Conservation (phyloP, 164 flowering plant species). For the grape (Vitis vinifera) region DNA sequence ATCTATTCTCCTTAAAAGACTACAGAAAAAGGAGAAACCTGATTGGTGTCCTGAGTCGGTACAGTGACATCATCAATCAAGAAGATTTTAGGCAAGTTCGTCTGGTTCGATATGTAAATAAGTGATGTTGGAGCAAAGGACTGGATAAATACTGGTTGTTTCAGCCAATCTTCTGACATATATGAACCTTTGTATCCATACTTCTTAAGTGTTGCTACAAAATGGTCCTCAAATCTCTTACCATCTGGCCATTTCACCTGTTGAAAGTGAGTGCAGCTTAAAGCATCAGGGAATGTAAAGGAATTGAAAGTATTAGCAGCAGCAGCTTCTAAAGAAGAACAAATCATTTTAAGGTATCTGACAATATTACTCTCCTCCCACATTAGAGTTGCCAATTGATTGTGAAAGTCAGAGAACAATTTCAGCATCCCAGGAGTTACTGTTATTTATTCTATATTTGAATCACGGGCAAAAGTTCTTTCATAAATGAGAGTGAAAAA, state of each 20-base stretch:
- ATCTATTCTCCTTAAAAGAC: too few relatives aligned
- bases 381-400: too few relatives aligned
- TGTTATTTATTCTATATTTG: too few relatives aligned
- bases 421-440: too few relatives aligned
- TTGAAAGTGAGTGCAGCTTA: slow-evolving; percentile 6
- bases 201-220: slow-evolving; percentile 79
- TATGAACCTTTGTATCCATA: slow-evolving; percentile 90
- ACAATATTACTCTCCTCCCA: not conserved
- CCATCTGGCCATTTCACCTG: slow-evolving; percentile 95
- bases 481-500: not conserved
- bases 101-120: slow-evolving; percentile 63
- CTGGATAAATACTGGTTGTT: slow-evolving; percentile 89
- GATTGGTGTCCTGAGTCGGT: slow-evolving; percentile 88
- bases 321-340: not conserved
- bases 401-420: too few relatives aligned
- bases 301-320: not conserved
- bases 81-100: slow-evolving; percentile 82
- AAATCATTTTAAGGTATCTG: not conserved
- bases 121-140: slow-evolving; percentile 97
- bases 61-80: slow-evolving; percentile 72
- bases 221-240: slow-evolving; percentile 84
- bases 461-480: not conserved
- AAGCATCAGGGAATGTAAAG: not conserved
- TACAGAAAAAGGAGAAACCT: slow-evolving; percentile 47
- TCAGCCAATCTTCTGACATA: slow-evolving; percentile 84